Evolutionary conservation across 2,329 filamentous ascomycete species (phyloP).

Genomic region (Sporothrix variecibatus): DNA sequence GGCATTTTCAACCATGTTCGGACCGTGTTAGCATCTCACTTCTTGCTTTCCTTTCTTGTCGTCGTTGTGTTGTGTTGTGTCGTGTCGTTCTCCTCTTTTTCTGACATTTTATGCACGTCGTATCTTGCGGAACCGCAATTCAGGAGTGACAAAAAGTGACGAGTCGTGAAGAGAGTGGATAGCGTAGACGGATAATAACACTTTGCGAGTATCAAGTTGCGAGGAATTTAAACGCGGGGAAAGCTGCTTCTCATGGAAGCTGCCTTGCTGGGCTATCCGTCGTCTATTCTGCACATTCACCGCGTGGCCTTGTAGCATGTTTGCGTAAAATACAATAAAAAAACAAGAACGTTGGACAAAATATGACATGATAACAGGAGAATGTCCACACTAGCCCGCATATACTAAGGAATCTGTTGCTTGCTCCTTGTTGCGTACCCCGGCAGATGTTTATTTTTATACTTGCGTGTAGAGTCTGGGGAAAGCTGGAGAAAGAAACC

Average conservation of each 20-base stretch:
- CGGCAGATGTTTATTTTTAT: not conserved
- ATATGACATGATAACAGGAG: not conserved
- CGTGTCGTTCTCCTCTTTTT: not conserved
- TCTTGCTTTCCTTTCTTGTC: not conserved
- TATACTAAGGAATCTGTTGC: not conserved
- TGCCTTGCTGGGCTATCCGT: not conserved
- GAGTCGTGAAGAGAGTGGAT: not conserved
- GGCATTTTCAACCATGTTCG: not conserved
- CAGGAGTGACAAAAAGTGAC: no score
- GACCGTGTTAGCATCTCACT: not conserved
- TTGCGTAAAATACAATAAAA: not conserved
- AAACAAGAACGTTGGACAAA: not conserved
- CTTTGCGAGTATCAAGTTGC: not conserved
- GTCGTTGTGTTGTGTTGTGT: not conserved
- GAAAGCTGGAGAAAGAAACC: not conserved
- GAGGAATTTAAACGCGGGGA: not conserved
- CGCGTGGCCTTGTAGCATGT: no score
- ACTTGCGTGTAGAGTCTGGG: not conserved
- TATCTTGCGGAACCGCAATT: conserved; percentile 3
- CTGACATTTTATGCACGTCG: not conserved
- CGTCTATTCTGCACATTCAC: no score
- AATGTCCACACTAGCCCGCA: not conserved
- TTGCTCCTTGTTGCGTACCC: not conserved
- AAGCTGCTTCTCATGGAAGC: not conserved
- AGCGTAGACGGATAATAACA: not conserved